These are phyloP conservation scores for Zygosaccharomyces gambellarensis DNA, from an alignment of 805 yeast genomes.

Conservation along the genomic window DNA sequence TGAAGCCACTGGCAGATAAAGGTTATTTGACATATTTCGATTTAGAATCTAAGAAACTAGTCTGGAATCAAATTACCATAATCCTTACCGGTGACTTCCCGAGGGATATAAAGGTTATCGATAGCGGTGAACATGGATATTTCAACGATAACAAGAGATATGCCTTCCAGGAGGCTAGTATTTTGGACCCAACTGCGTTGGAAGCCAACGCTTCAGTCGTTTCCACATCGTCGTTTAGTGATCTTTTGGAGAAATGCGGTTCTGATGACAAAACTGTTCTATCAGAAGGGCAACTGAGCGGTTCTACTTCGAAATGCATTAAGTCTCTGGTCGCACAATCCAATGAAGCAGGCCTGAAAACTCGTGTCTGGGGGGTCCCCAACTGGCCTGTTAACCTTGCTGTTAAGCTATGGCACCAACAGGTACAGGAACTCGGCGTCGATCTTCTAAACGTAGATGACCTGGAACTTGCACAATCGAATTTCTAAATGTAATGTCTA, in stretches of 20 bases:
- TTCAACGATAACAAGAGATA: slow-evolving; percentile 28
- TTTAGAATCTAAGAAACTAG: slow-evolving; percentile 30
- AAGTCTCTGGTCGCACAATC: slow-evolving; percentile 37
- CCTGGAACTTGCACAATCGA: slow-evolving; percentile 37
- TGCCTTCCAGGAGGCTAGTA: slow-evolving; percentile 43
- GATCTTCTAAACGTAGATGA: slow-evolving; percentile 65
- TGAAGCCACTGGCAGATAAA: slow-evolving; percentile 44
- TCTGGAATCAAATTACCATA: slow-evolving; percentile 54
- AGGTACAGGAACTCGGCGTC: slow-evolving; percentile 41
- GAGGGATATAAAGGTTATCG: slow-evolving; percentile 10
- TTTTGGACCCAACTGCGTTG: slow-evolving; percentile 21
- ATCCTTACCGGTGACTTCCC: slow-evolving; percentile 68
- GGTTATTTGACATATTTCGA: slow-evolving; percentile 51
- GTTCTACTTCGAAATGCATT: slow-evolving; percentile 18
- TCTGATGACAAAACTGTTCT: slow-evolving; percentile 6
- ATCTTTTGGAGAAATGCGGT: slow-evolving; percentile 18
- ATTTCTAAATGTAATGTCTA: neutral
- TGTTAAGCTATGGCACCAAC: slow-evolving; percentile 45
- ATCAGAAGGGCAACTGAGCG: slow-evolving; percentile 12
- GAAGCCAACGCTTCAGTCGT: slow-evolving; percentile 23
- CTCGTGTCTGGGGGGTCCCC: slow-evolving; percentile 70
- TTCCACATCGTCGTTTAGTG: slow-evolving; percentile 42
- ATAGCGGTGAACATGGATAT: slow-evolving; percentile 15
- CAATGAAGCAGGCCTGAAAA: slow-evolving; percentile 46
- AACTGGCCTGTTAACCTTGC: slow-evolving; percentile 54